These are phyloP conservation scores for Senna siamea DNA, from an alignment of 306 rosid genomes.

Conservation along the genomic window DNA sequence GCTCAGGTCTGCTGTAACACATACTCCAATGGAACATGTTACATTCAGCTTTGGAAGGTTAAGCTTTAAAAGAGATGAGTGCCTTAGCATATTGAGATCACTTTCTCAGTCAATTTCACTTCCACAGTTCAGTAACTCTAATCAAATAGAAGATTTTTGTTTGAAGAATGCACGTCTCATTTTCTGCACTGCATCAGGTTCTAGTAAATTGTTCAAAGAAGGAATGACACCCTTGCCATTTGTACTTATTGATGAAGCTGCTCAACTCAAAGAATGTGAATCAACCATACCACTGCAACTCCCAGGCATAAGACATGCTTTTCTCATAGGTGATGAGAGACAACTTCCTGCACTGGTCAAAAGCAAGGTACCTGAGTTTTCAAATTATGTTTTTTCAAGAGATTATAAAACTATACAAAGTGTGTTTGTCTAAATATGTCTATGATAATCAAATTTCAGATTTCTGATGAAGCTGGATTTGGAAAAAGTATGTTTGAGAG, in stretches of 20 bases:
- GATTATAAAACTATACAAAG: neutral
- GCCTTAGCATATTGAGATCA: conserved; percentile 14
- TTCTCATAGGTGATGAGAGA: conserved; percentile 61
- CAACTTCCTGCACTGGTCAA: conserved; percentile 67
- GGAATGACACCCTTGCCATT: conserved; percentile 17
- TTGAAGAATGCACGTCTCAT: conserved; percentile 44
- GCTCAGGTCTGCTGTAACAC: neutral
- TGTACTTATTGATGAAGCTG: conserved; percentile 64
- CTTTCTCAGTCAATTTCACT: conserved; percentile 21
- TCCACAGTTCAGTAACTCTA: neutral
- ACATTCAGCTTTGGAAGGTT: conserved; percentile 12
- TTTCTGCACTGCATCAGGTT: conserved; percentile 53
- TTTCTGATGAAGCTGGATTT: conserved; percentile 39
- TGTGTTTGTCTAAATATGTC: neutral
- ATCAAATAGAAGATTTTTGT: conserved; percentile 3
- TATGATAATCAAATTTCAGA: conserved; percentile 1
- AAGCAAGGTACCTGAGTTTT: conserved; percentile 54
- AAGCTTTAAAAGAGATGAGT: neutral
- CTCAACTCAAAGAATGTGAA: conserved; percentile 66
- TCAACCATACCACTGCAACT: conserved; percentile 61
- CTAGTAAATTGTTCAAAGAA: conserved; percentile 36
- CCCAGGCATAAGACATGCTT: conserved; percentile 43
- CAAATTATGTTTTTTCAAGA: neutral
- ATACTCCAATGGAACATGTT: neutral
- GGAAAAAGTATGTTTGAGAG: conserved; percentile 60